Percentiles rank a stretch among this genome's conserved stretches.
Conservation (phyloP, 306 rosid species). For the Acacia acuminata region DNA sequence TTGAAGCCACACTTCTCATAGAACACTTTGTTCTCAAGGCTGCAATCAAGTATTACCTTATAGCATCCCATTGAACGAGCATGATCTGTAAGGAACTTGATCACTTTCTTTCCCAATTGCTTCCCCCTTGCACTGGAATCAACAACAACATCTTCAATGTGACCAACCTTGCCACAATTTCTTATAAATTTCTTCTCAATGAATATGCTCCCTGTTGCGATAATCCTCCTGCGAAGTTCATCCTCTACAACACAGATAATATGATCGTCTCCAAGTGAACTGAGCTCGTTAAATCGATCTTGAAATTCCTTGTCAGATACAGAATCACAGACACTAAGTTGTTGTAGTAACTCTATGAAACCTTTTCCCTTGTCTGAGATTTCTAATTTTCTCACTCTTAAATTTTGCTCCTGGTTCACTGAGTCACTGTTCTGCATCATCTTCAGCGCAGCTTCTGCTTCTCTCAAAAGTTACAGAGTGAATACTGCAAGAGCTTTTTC, state of each 20-base stretch:
- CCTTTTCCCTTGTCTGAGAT: constrained; percentile 75
- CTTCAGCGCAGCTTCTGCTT: neutral
- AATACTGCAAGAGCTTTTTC: neutral
- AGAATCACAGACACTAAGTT: constrained; percentile 73
- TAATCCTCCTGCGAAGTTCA: constrained; percentile 39
- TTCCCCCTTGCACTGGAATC: constrained; percentile 63
- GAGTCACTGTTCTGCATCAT: constrained; percentile 10
- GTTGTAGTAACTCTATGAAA: constrained; percentile 68
- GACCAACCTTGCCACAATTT: constrained; percentile 75
- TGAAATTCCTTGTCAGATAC: constrained; percentile 66
- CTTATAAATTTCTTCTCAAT: constrained; percentile 69
- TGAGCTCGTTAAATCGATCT: constrained; percentile 62
- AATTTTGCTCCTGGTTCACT: neutral
- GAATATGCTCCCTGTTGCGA: constrained; percentile 59
- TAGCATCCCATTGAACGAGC: constrained; percentile 70
- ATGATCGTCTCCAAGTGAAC: constrained; percentile 63
- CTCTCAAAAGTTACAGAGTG: neutral
- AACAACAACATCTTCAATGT: constrained; percentile 83
- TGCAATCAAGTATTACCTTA: constrained; percentile 84
- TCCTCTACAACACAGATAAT: constrained; percentile 69
- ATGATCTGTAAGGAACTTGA: constrained; percentile 62
- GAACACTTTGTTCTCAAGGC: constrained; percentile 43
- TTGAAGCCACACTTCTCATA: constrained; percentile 64
- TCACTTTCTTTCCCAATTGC: constrained; percentile 56
- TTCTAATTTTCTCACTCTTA: constrained; percentile 39